Conservation (phyloP, 108 stramenopile genomes). For the Discostella pseudostelligera region DNA sequence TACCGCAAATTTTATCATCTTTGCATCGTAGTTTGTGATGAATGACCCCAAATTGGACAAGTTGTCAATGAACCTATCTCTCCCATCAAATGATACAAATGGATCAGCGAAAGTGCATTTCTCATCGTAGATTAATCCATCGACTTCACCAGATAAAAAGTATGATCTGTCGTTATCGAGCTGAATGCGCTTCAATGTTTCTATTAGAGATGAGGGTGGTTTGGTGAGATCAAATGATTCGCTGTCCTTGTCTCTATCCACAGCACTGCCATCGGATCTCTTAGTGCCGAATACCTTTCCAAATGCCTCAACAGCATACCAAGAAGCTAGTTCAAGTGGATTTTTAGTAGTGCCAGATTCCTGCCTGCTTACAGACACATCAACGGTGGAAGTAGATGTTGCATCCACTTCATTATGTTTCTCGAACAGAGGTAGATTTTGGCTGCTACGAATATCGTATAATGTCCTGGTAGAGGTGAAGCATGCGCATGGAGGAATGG, state of each 20-base stretch:
- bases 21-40: slow-evolving; percentile 78
- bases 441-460: no score
- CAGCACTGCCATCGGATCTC: not conserved
- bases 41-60: slow-evolving; percentile 85
- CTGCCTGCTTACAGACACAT: not conserved
- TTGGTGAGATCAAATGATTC: slow-evolving; percentile 40
- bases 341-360: slow-evolving; percentile 33
- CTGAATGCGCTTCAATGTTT: slow-evolving; percentile 78
- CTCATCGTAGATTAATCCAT: slow-evolving; percentile 74
- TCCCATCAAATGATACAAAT: slow-evolving; percentile 83
- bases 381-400: not conserved
- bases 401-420: slow-evolving; percentile 1
- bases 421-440: no score
- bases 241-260: slow-evolving; percentile 5
- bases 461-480: no score
- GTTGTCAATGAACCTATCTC: slow-evolving; percentile 87
- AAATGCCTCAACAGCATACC: slow-evolving; percentile 85
- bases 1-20: slow-evolving; percentile 55
- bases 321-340: slow-evolving; percentile 68
- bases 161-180: slow-evolving; percentile 83
- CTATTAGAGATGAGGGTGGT: slow-evolving; percentile 57
- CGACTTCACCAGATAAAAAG: slow-evolving; percentile 86
- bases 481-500: no score
- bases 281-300: slow-evolving; percentile 64
- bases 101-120: slow-evolving; percentile 89